Conservation (phyloP, 768 basidiomycete genomes). For the Macrolepiota dolichaula region DNA sequence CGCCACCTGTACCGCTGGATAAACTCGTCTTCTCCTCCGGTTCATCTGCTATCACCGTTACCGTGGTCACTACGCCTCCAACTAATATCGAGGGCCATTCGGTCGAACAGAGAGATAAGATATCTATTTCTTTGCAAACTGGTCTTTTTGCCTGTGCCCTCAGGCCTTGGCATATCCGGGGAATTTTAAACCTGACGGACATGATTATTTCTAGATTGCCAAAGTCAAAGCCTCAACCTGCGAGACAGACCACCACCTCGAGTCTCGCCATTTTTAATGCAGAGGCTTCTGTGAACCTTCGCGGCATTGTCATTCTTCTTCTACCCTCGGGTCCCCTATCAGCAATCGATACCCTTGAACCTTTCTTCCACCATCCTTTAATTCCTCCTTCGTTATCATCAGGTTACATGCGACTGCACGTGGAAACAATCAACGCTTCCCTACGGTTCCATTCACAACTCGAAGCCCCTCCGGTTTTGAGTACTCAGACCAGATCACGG, state of each 20-base stretch:
- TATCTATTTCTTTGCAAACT: constrained; percentile 27
- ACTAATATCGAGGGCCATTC: constrained; percentile 3
- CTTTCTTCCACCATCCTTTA: constrained; percentile 60
- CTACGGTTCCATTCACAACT: constrained; percentile 21
- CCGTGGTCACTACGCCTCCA: constrained; percentile 43
- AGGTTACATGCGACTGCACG: constrained; percentile 51
- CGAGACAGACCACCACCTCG: neutral
- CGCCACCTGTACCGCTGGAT: constrained; percentile 19
- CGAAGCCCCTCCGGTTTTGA: neutral
- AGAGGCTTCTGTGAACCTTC: constrained; percentile 15
- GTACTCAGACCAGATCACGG: neutral
- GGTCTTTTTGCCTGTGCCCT: constrained; percentile 53
- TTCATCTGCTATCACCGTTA: constrained; percentile 54
- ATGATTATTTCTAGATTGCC: constrained; percentile 18
- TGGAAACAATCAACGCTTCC: constrained; percentile 37
- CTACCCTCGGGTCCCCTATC: constrained; percentile 33
- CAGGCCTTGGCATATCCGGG: constrained; percentile 53
- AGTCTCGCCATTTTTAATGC: neutral
- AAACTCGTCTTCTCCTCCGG: constrained; percentile 61
- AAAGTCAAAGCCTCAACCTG: neutral
- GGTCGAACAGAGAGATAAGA: constrained; percentile 21
- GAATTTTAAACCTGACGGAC: constrained; percentile 40
- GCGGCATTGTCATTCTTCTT: constrained; percentile 46
- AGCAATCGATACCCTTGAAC: constrained; percentile 16
- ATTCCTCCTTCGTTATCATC: constrained; percentile 46